phyloP scores from a whole-genome alignment of 352 stramenopile genomes.

The Halophytophthora polymorphica region DNA sequence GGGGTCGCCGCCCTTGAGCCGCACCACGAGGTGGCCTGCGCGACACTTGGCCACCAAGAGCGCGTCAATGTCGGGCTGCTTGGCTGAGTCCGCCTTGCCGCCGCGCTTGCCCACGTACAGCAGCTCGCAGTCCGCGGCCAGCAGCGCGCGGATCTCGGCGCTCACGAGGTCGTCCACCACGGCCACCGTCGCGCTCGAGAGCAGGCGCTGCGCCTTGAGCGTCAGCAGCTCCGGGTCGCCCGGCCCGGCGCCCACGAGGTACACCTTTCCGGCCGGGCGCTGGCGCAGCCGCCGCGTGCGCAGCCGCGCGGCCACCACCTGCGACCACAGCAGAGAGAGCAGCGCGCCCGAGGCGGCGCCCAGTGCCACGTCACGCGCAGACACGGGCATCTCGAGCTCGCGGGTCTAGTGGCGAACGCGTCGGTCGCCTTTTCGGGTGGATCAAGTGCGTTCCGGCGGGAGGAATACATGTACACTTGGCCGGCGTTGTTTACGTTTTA shows the following conservation, averaged over 20 bases:
- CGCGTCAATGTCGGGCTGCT: constrained; percentile 65
- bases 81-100: constrained; percentile 61
- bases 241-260: constrained; percentile 57
- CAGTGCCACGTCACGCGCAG: constrained; percentile 38
- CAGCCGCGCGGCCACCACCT: constrained; percentile 30
- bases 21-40: constrained; percentile 51
- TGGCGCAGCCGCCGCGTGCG: constrained; percentile 24
- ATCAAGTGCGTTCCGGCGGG: no score
- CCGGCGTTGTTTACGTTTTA: no score
- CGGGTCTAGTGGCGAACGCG: no score
- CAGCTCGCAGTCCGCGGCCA: constrained; percentile 54
- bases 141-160: constrained; percentile 46
- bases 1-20: constrained; percentile 66
- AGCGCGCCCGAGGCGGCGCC: constrained; percentile 42
- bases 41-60: constrained; percentile 54
- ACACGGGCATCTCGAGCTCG: constrained; percentile 13
- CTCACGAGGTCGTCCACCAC: constrained; percentile 71
- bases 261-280: constrained; percentile 42
- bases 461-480: no score
- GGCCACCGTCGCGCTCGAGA: constrained; percentile 47
- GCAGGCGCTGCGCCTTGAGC: constrained; percentile 40
- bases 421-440: no score
- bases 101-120: constrained; percentile 70
- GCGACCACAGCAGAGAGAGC: constrained; percentile 30
- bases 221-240: constrained; percentile 59